Base-by-base conservation (phyloP, 768 basidiomycete genomes). In the Boletellus sp. region DNA sequence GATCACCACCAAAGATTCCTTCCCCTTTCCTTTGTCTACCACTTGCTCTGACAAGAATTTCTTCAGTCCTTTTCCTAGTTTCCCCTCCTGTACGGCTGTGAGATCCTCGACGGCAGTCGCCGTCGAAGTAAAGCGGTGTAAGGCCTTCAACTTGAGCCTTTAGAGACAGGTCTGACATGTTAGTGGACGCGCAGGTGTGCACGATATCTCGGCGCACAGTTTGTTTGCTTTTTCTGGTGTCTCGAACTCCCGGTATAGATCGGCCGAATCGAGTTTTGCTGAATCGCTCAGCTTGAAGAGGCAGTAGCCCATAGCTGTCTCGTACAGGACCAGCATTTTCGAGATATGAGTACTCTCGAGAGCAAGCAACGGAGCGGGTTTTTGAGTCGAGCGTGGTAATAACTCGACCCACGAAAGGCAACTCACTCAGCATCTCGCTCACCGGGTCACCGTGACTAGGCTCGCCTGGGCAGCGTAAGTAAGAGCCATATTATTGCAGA, bases 71-170 rank as follows among this genome's bases (percentile, higher is more conserved):
- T 95, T 95, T 37, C 90, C 91, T 22, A 98, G 65, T 74, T 97
- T 94, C 57, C 95, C 94, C 40, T 85, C 85, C 68, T 95, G 91
- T 24, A 98, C 74, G 8, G 94, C 84, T 23, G 91, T 90, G 58
- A 98, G 83, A 67, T 99, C 96, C 72, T 98, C 96, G 11, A 99
- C 95, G 19, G 96, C 96, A 12, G 85, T 85, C 22, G 93, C 96
- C 15, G 96, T 99, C 31, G 94, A 95, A 19, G 87, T 88, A 71
- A 99, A 99, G 45, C 93, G 89, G 73, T 99, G 96, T 43, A 98
- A 74, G 32, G 93, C 92, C 69, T 94, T 93, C 49, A 99, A 75
- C 71, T 95, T 96, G 52, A 99, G 75, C 48, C 95, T 97, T 56
- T 34, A 35, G n/a, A 52, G 19, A 15, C 39, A 45, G 37, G 32